Evolutionary conservation across 495 filamentous ascomycete genomes (phyloP), one percentile per base, ranked within the genome.

Genomic region (Sordaria brevicollis): DNA sequence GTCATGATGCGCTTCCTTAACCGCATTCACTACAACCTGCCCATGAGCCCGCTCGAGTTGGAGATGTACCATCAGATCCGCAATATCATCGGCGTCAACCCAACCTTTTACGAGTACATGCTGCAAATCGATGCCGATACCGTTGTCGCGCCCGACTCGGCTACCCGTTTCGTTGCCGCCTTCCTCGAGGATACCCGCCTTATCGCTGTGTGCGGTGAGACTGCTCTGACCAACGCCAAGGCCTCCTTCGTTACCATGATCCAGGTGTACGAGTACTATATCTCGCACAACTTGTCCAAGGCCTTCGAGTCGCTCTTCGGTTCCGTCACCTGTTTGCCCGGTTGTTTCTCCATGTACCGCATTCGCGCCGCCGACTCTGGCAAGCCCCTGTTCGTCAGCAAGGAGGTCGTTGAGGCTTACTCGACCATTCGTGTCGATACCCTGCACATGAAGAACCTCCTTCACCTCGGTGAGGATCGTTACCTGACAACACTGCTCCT

Each of bases 201-300:
- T 25, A 93, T 97, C 76, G 95, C 91, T 73, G 88, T 95, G 67
- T 99, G 96, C 77, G 95, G 95, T 75, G 95, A 99, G 80, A 99
- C 95, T 0, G 90, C 91, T 10, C 84, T 99, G 33, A 92, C 91
- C 66, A 99, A 99, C 76, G 92, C 93, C 66, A 96, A 97, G 79
- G 86, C 91, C 17, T 97, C 94, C 15, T 92, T 93, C 73, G 86
- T 95, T 71, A 99, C 95, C 36, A 98, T 98, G 94, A 98, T 99
- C 71, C 95, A 99, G 80, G 95, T 99, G 19, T 99, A 99, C 84
- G 95, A 99, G 81, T 97, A 99, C 85, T 99, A 94, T 82, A 99
- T 99, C 71, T 98, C 96, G 68, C 95, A 99, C 85, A 96, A 99
- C 78, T 84, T 99, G 74, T 90, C 91, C 75, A 99, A 99, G 81